Percentiles rank a stretch among this genome's conserved stretches.
phyloP scores from a whole-genome alignment of 1,284 basidiomycete genomes.

The Rhodotorula sp. region DNA sequence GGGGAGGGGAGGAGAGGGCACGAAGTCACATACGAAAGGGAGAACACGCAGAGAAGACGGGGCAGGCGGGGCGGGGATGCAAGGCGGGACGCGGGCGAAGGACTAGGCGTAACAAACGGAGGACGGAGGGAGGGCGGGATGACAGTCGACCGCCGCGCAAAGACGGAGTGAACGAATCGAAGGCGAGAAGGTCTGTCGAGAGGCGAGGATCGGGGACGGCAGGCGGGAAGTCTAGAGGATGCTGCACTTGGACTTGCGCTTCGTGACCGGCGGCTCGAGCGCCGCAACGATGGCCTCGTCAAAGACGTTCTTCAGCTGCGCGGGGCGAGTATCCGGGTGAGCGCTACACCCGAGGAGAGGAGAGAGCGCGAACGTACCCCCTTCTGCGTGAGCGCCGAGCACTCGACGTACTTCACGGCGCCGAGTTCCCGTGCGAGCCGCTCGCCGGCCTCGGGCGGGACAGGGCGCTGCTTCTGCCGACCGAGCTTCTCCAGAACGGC shows the following conservation, averaged over 20 bases:
- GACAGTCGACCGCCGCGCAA: neutral
- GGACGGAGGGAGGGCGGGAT: neutral
- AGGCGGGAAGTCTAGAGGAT: constrained; percentile 36
- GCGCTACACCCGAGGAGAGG: neutral
- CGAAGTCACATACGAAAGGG: neutral
- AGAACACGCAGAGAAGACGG: neutral
- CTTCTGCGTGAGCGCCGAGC: constrained; percentile 97
- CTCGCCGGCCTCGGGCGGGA: constrained; percentile 85
- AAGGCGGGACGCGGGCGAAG: neutral
- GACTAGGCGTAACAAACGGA: neutral
- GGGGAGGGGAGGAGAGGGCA: neutral
- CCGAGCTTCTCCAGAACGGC: constrained; percentile 92
- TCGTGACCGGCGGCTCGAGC: constrained; percentile 90
- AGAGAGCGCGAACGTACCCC: constrained; percentile 56
- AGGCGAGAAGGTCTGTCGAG: neutral
- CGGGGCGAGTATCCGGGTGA: neutral
- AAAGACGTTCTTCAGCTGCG: constrained; percentile 91
- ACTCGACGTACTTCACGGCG: constrained; percentile 98
- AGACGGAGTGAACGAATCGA: neutral
- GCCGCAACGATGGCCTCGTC: constrained; percentile 99
- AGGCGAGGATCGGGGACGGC: neutral
- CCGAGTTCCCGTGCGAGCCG: constrained; percentile 91
- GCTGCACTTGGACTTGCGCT: constrained; percentile 73
- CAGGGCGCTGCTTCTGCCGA: constrained; percentile 93
- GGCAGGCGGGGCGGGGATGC: neutral